A percentile compares a stretch with the other conserved stretches of the same genome.
phyloP scores from a whole-genome alignment of 345 rosid genomes.

The Gossypium anomalum region DNA sequence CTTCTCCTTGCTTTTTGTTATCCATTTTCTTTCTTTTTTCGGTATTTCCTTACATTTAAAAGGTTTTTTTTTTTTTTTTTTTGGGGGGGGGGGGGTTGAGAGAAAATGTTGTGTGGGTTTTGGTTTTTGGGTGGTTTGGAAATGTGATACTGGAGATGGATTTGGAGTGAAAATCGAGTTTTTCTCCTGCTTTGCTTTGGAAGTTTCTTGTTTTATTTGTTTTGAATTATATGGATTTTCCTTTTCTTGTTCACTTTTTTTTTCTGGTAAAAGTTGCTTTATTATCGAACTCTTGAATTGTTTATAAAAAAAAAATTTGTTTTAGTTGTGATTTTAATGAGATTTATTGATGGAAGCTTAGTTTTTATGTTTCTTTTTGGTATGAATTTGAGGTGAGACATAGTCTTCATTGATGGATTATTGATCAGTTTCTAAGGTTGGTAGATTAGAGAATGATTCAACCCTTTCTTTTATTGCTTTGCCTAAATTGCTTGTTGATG shows the following conservation, averaged over 20 bases:
- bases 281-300: neutral
- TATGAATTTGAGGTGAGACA: constrained; percentile 8
- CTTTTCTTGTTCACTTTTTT: neutral
- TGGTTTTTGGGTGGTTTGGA: constrained; percentile 5
- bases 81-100: neutral
- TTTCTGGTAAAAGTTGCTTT: neutral
- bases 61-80: neutral
- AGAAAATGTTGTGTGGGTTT: neutral
- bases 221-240: neutral
- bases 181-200: neutral
- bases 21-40: neutral
- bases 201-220: neutral
- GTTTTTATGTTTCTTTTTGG: constrained; percentile 5
- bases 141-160: constrained; percentile 6
- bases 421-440: constrained; percentile 9
- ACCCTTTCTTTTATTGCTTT: constrained; percentile 9
- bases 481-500: neutral
- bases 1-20: neutral
- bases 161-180: neutral
- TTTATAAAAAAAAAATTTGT: neutral
- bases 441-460: constrained; percentile 6
- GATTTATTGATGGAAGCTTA: neutral
- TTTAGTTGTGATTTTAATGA: neutral
- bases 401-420: constrained; percentile 1
- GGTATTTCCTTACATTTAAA: neutral